Conservation (phyloP, 2,329 filamentous ascomycete species). For the Davidsoniella eucalypti region DNA sequence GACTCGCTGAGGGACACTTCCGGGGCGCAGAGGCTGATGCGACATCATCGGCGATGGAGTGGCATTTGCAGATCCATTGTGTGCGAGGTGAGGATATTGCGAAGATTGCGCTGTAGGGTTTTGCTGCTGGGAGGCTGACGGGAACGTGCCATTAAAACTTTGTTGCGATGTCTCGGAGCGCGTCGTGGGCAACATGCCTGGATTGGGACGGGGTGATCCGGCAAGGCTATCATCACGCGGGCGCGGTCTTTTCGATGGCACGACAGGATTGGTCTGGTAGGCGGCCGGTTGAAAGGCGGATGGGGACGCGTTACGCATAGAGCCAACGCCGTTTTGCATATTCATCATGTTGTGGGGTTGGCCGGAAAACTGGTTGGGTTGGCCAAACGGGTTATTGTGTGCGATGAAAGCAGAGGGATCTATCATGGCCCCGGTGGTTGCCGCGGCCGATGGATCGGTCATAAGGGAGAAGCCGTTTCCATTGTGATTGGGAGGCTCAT, state of each 20-base stretch:
- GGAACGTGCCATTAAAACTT: constrained; percentile 16
- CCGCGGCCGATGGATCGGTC: constrained; percentile 39
- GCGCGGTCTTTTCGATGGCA: constrained; percentile 77
- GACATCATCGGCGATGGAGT: constrained; percentile 88
- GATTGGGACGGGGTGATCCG: constrained; percentile 62
- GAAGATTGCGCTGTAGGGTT: constrained; percentile 30
- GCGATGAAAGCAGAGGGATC: constrained; percentile 46
- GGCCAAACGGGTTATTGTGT: constrained; percentile 40
- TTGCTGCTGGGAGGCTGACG: constrained; percentile 1
- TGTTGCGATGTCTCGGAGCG: constrained; percentile 87
- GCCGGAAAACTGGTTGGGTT: constrained; percentile 37
- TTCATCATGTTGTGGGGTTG: constrained; percentile 21
- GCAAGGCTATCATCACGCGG: constrained; percentile 71
- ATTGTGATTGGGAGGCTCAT: constrained; percentile 55
- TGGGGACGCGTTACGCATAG: constrained; percentile 67
- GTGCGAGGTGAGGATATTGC: constrained; percentile 68
- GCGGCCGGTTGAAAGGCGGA: constrained; percentile 53
- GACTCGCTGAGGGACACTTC: constrained; percentile 61
- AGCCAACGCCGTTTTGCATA: constrained; percentile 29
- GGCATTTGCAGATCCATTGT: constrained; percentile 63
- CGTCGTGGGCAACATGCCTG: constrained; percentile 60
- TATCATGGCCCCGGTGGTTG: constrained; percentile 37
- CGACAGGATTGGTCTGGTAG: constrained; percentile 71
- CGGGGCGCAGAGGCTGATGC: constrained; percentile 60
- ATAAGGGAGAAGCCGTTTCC: constrained; percentile 51